Conservation (phyloP, 441 rosid genomes). For the Populus tomentosa region DNA sequence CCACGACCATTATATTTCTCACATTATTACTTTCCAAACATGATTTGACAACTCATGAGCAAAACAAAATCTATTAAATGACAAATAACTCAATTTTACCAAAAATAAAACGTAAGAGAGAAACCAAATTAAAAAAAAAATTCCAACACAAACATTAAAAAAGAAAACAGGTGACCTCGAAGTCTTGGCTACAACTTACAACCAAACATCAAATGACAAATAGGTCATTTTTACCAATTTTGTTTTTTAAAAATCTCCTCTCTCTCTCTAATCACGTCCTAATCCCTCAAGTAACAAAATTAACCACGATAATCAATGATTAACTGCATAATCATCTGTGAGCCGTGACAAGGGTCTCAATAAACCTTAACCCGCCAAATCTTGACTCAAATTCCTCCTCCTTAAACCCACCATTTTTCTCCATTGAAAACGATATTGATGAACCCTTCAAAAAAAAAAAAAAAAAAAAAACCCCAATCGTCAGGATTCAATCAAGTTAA, state of each 20-base stretch:
- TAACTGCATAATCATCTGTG: slow-evolving; percentile 59
- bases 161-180: too few species aligned
- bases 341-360: slow-evolving; percentile 87
- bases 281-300: background rate
- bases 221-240: background rate
- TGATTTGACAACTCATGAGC: too few species aligned
- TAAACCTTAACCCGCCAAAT: slow-evolving; percentile 83
- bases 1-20: too few species aligned
- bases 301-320: background rate
- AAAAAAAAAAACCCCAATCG: background rate
- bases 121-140: too few species aligned
- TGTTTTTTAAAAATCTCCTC: too few species aligned
- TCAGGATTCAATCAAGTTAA: background rate
- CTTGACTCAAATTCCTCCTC: slow-evolving; percentile 67
- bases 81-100: too few species aligned
- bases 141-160: too few species aligned
- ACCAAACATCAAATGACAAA: background rate
- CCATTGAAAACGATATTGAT: background rate
- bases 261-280: slow-evolving; percentile 10
- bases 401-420: slow-evolving; percentile 19
- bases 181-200: too few species aligned
- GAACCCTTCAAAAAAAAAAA: slow-evolving; percentile 10
- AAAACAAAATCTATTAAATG: too few species aligned
- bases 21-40: too few species aligned
- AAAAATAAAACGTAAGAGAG: too few species aligned